Evolutionary conservation across 2,329 filamentous ascomycete genomes (phyloP).

Genomic region (Aspergillus caelatus): DNA sequence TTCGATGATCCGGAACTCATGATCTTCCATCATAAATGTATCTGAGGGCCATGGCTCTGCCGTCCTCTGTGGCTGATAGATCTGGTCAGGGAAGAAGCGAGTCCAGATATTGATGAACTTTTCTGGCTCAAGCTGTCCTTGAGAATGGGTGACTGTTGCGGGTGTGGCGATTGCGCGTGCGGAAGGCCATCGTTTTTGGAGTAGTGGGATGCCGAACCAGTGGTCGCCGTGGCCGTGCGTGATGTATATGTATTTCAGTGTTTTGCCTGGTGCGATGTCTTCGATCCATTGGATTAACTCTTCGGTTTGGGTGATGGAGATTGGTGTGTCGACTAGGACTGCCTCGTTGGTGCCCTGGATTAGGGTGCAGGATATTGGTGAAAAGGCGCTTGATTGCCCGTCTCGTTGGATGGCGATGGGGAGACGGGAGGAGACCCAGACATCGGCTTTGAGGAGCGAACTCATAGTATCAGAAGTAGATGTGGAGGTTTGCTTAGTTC

Average conservation of each 20-base stretch:
- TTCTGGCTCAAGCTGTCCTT: neutral
- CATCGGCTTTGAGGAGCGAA: neutral
- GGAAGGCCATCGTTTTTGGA: constrained; percentile 35
- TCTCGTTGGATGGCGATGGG: neutral
- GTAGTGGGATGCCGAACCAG: constrained; percentile 37
- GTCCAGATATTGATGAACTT: neutral
- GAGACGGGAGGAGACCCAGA: neutral
- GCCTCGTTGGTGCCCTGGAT: constrained; percentile 33
- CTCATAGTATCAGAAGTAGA: neutral
- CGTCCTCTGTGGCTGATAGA: neutral
- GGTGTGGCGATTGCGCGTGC: constrained; percentile 21
- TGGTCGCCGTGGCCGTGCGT: constrained; percentile 50
- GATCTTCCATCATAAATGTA: neutral
- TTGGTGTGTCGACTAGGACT: constrained; percentile 44
- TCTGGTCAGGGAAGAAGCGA: neutral
- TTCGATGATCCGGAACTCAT: constrained; percentile 23
- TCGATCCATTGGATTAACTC: constrained; percentile 42
- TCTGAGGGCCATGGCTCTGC: neutral
- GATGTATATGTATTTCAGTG: constrained; percentile 42
- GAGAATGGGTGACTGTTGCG: neutral
- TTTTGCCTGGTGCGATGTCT: constrained; percentile 26
- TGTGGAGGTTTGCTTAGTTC: neutral
- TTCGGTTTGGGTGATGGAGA: constrained; percentile 28
- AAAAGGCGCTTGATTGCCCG: neutral
- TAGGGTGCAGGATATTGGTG: constrained; percentile 24